phyloP scores from a whole-genome alignment of 306 rosid genomes.

The Vigna unguiculata region DNA sequence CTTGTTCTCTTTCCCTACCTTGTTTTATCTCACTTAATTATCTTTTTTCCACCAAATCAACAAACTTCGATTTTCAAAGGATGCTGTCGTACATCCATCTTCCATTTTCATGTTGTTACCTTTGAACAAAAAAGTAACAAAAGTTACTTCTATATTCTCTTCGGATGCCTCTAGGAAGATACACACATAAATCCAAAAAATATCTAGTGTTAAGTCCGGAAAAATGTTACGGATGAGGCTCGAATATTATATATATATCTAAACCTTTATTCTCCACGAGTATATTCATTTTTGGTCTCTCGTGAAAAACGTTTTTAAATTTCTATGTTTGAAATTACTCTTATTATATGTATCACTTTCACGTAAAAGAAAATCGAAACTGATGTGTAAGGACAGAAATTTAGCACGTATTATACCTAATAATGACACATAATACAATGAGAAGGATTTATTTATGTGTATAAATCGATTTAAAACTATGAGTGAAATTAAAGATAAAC shows the following conservation, averaged over 20 bases:
- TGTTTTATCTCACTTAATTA: conserved; percentile 20
- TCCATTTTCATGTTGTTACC: not conserved
- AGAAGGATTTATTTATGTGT: not conserved
- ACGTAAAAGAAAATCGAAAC: not conserved
- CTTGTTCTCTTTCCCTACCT: conserved; percentile 19
- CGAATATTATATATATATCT: not conserved
- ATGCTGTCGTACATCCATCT: conserved; percentile 21
- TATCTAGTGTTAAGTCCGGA: not conserved
- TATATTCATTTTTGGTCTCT: not conserved
- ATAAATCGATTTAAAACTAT: not conserved
- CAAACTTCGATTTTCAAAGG: not conserved
- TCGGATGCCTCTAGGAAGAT: not conserved
- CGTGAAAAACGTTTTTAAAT: not conserved
- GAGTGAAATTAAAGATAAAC: too few relatives aligned
- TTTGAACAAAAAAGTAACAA: not conserved
- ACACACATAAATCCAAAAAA: conserved; percentile 3
- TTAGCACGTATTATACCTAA: not conserved
- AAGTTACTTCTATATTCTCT: not conserved
- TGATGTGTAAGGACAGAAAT: not conserved
- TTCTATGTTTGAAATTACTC: not conserved
- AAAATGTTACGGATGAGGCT: not conserved
- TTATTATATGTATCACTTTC: not conserved
- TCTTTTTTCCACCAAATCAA: conserved; percentile 5
- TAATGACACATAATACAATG: not conserved
- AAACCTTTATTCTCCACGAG: not conserved